Evolutionary conservation across 345 rosid genomes (phyloP), one percentile per base, ranked within the genome.

Genomic region (Turritis glabra): DNA sequence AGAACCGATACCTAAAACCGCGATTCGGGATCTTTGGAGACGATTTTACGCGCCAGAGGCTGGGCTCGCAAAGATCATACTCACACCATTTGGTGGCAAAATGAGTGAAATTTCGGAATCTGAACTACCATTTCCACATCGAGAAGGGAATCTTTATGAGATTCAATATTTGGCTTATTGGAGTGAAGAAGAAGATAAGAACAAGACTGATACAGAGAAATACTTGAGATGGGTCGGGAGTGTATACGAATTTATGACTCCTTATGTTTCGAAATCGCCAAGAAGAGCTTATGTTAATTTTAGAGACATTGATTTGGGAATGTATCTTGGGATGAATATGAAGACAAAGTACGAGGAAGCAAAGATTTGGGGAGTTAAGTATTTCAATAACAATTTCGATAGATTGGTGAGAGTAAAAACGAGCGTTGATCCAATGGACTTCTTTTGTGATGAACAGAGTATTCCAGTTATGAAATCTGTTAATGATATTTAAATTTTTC

Each of bases 211-310:
- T 15, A 77, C 80, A 21, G 41, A 65, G 2, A 77, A 57, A 1
- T 71, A 77, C 52, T 2, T 71, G 1, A 71, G 54, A 71, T 71
- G 80, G 77, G 64, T 77, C 0, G 32, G 87, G 60, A 57, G 66
- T 17, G 65, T 87, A 2, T 69, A 87, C 51, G 30, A 68, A 19
- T 82, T 1, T 50, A 87, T 75, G 88, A 75, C 88, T 51, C 84
- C 89, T 9, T 86, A 74, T 51, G 95, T 87, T 33, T 84, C 95
- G 0, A 81, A 81, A 64, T 81, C 86, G 21, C 92, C 97, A 5
- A 84, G 91, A 63, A 32, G 80, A 27, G 77, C 92, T 43, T 88
- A 38, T 72, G 62, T 71, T 18, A 82, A 69, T 25, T 85, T 87
- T 14, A 80, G 88, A 22, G 92, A 89, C 77, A 69, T 82, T n/a